phyloP scores from a whole-genome alignment of 352 stramenopile species.

The Pythium aquatile region DNA sequence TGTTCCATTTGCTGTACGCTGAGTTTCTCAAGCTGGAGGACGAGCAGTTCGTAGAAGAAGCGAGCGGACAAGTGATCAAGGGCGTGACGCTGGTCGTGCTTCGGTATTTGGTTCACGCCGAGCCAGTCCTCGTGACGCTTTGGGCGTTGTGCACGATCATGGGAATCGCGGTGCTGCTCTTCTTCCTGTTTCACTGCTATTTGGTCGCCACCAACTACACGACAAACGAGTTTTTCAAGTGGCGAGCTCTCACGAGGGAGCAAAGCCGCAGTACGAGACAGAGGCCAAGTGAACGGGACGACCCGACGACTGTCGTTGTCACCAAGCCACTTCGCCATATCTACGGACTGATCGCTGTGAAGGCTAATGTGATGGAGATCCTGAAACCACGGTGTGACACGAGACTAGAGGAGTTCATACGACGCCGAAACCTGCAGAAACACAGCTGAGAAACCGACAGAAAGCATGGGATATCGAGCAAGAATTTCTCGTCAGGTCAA shows the following conservation, averaged over 20 bases:
- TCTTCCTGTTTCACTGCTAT: conserved; percentile 55
- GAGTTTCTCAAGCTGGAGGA: conserved; percentile 40
- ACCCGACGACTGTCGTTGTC: neutral
- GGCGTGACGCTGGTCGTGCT: conserved; percentile 41
- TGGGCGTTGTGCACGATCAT: conserved; percentile 50
- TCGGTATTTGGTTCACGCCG: conserved; percentile 49
- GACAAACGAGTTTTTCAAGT: conserved; percentile 80
- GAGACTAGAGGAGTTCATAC: conserved; percentile 15
- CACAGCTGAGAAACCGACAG: neutral
- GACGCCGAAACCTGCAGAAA: conserved; percentile 1
- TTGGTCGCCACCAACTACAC: conserved; percentile 55
- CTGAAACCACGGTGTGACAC: conserved; percentile 17
- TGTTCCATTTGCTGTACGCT: conserved; percentile 42
- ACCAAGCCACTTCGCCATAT: conserved; percentile 11
- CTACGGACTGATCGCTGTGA: conserved; percentile 16
- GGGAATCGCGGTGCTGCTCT: conserved; percentile 47
- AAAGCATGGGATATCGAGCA: no score
- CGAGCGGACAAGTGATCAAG: conserved; percentile 33
- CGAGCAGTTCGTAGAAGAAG: conserved; percentile 46
- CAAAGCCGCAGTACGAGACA: neutral
- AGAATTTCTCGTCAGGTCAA: no score
- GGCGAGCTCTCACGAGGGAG: conserved; percentile 24
- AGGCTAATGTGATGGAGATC: conserved; percentile 21
- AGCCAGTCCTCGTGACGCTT: conserved; percentile 40
- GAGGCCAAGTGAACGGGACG: neutral